Evolutionary conservation across 2,329 filamentous ascomycete genomes (phyloP).

Genomic region (Trichoderma arundinaceum): DNA sequence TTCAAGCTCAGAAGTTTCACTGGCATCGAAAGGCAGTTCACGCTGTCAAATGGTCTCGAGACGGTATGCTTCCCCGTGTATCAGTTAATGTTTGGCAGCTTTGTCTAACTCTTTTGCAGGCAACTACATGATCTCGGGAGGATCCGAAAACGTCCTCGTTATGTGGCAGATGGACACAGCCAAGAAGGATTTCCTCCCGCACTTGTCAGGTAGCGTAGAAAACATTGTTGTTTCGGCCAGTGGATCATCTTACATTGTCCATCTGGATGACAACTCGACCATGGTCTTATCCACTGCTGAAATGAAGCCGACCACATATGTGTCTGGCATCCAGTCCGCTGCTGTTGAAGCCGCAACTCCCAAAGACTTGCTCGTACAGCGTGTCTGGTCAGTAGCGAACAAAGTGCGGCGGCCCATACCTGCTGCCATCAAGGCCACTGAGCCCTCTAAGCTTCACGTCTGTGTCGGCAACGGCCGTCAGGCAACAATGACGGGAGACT

Average conservation of each 20-base stretch:
- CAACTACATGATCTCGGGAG: conserved; percentile 93
- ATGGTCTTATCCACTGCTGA: conserved; percentile 92
- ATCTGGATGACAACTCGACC: conserved; percentile 88
- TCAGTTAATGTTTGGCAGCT: background rate
- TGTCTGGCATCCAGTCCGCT: conserved; percentile 78
- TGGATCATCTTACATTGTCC: conserved; percentile 82
- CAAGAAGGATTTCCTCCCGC: conserved; percentile 82
- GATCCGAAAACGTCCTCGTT: conserved; percentile 85
- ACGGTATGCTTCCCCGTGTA: conserved; percentile 64
- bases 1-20: conserved; percentile 73
- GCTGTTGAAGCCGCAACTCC: conserved; percentile 57
- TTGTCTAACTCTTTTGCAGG: conserved; percentile 57
- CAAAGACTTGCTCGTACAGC: conserved; percentile 59
- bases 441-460: conserved; percentile 68
- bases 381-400: conserved; percentile 55
- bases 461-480: conserved; percentile 69
- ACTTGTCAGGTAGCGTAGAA: conserved; percentile 84
- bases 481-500: conserved; percentile 57
- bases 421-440: conserved; percentile 65
- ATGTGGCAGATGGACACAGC: conserved; percentile 93
- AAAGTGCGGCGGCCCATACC: conserved; percentile 59
- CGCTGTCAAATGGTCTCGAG: conserved; percentile 86
- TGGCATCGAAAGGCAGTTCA: conserved; percentile 90
- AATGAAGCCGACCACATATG: conserved; percentile 80
- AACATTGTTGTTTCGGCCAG: conserved; percentile 80